A percentile compares a stretch with the other conserved stretches of the same genome.
phyloP scores from a whole-genome alignment of 495 filamentous ascomycete genomes.

The Trypethelium eluteriae region DNA sequence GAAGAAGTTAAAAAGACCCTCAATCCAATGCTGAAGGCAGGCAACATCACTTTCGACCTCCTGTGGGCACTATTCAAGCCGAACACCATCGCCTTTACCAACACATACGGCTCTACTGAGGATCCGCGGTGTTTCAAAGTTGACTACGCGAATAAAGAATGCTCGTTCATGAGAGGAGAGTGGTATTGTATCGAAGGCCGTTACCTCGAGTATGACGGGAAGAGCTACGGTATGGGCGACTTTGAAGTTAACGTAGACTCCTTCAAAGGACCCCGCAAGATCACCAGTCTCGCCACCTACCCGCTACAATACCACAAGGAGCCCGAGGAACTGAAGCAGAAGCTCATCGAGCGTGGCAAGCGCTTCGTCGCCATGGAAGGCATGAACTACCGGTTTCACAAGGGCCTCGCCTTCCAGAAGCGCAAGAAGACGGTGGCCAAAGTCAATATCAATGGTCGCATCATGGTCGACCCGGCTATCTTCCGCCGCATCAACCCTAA shows the following conservation, averaged over 20 bases:
- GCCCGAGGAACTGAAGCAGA: constrained; percentile 52
- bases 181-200: constrained; percentile 78
- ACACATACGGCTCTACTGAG: constrained; percentile 69
- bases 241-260: constrained; percentile 64
- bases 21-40: constrained; percentile 72
- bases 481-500: constrained; percentile 85
- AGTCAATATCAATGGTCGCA: constrained; percentile 81
- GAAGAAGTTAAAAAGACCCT: constrained; percentile 70
- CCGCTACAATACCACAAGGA: constrained; percentile 79
- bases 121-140: constrained; percentile 89
- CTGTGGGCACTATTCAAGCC: constrained; percentile 90
- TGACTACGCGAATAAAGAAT: constrained; percentile 68
- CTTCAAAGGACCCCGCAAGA: constrained; percentile 80
- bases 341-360: constrained; percentile 76
- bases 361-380: constrained; percentile 73
- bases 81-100: constrained; percentile 74
- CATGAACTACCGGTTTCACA: constrained; percentile 78
- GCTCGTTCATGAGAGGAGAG: constrained; percentile 63
- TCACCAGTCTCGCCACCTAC: constrained; percentile 68
- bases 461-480: constrained; percentile 86
- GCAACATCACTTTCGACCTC: constrained; percentile 83
- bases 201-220: constrained; percentile 80
- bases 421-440: constrained; percentile 72
- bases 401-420: constrained; percentile 77
- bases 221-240: constrained; percentile 61